A percentile compares a stretch with the other conserved stretches of the same genome.
Conservation (phyloP, 2,329 filamentous ascomycete species). For the Aureobasidium sp. region DNA sequence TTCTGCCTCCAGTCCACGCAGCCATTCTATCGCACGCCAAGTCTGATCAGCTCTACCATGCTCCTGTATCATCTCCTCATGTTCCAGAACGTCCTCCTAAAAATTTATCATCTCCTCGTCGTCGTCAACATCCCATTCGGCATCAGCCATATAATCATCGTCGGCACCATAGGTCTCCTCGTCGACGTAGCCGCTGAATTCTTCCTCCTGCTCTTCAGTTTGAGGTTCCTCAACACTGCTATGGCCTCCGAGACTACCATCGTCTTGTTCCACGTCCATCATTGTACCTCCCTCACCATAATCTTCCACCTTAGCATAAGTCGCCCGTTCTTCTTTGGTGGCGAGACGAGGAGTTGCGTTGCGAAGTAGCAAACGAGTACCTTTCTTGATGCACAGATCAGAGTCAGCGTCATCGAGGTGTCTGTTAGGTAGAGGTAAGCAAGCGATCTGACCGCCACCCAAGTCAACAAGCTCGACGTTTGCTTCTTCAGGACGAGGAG, state of each 20-base stretch:
- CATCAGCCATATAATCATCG: not conserved
- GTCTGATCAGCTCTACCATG: not conserved
- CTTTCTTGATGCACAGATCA: not conserved
- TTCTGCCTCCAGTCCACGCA: not conserved
- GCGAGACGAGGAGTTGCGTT: not conserved
- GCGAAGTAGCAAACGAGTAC: not conserved
- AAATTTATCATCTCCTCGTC: not conserved
- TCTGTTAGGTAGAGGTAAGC: not conserved
- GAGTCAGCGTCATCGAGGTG: not conserved
- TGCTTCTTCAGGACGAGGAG: not conserved
- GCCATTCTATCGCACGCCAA: not conserved
- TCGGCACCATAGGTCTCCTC: not conserved
- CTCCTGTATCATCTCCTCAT: not conserved
- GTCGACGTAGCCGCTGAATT: not conserved
- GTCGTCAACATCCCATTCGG: not conserved
- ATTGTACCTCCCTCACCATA: not conserved
- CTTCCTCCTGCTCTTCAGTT: not conserved
- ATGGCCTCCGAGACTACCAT: not conserved
- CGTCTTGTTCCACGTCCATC: not conserved
- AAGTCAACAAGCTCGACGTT: slow-evolving; percentile 10
- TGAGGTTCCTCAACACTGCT: not conserved
- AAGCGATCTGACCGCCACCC: not conserved
- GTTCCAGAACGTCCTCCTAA: not conserved
- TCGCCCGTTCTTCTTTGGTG: not conserved
- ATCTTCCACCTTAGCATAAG: not conserved